Evolutionary conservation across 345 rosid species (phyloP).

Genomic region (Citrus glauca): DNA sequence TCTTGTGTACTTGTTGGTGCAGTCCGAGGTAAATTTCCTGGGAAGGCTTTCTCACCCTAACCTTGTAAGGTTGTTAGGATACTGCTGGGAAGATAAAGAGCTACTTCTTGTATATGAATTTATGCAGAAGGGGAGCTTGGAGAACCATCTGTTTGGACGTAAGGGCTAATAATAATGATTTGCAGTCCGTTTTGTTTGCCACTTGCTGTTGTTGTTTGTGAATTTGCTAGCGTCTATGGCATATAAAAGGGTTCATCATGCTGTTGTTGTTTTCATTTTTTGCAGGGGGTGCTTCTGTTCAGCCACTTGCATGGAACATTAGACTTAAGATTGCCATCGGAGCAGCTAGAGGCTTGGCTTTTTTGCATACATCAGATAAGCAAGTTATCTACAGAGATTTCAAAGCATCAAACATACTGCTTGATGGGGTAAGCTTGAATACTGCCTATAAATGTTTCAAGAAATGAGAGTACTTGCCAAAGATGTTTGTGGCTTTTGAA

Average conservation of each 20-base stretch:
- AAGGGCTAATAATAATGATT: conserved; percentile 26
- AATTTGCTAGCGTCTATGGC: background rate
- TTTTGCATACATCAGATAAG: conserved; percentile 78
- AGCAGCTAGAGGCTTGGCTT: conserved; percentile 77
- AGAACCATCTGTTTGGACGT: conserved; percentile 87
- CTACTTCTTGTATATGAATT: conserved; percentile 86
- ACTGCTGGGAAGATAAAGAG: conserved; percentile 72
- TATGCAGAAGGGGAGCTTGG: conserved; percentile 96
- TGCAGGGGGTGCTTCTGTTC: conserved; percentile 73
- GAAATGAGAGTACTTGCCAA: background rate
- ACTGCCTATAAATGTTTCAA: background rate
- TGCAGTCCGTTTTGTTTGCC: background rate
- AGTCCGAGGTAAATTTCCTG: conserved; percentile 83
- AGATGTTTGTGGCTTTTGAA: background rate
- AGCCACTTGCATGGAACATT: conserved; percentile 74
- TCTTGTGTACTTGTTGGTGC: conserved; percentile 20
- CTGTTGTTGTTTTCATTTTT: conserved; percentile 6
- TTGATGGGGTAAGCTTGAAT: conserved; percentile 63
- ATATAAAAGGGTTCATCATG: background rate
- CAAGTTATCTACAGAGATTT: conserved; percentile 90
- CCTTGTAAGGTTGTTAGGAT: conserved; percentile 80
- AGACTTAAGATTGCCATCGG: conserved; percentile 77
- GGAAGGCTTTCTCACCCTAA: conserved; percentile 88
- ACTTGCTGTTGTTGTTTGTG: background rate
- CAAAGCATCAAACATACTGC: conserved; percentile 87